phyloP scores from a whole-genome alignment of 106 monocot species.

The Gastrodia elata region DNA sequence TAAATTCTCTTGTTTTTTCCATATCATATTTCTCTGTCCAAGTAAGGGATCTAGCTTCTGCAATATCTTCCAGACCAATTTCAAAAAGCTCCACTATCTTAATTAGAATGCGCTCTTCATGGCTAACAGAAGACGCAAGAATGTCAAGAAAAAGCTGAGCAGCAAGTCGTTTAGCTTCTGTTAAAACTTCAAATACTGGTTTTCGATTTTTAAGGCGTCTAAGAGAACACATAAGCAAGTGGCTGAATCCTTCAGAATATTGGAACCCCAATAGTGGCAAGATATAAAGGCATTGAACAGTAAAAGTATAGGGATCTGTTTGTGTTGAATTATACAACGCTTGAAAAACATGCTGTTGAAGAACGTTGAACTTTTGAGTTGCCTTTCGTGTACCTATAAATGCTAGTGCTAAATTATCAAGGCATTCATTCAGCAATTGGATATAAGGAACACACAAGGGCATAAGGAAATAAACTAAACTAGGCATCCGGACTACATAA shows the following conservation, averaged over 20 bases:
- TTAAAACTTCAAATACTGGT: conserved; percentile 23
- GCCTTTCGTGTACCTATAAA: conserved; percentile 68
- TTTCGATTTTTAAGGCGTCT: conserved; percentile 39
- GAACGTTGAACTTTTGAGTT: conserved; percentile 65
- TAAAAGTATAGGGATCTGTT: conserved; percentile 60
- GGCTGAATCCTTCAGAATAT: conserved; percentile 88
- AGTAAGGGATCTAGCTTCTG: conserved; percentile 31
- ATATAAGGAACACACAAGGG: not conserved
- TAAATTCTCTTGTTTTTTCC: conserved; percentile 32
- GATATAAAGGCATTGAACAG: conserved; percentile 73
- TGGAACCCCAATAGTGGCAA: conserved; percentile 63
- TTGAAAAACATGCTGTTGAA: conserved; percentile 57
- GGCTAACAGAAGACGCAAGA: conserved; percentile 36
- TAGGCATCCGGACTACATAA: not conserved
- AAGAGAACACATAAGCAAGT: conserved; percentile 74
- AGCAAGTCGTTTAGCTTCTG: conserved; percentile 54
- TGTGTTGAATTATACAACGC: conserved; percentile 52
- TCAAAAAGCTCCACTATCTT: conserved; percentile 74
- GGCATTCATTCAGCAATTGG: not conserved
- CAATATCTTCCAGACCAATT: conserved; percentile 64
- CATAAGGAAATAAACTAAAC: not conserved
- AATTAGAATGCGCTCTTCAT: conserved; percentile 77
- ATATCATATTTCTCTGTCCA: conserved; percentile 23
- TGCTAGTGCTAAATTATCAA: not conserved
- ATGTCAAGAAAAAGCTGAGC: conserved; percentile 51